These are phyloP conservation scores for Candida smagusa DNA, from an alignment of 1,139 yeast genomes.

Conservation along the genomic window DNA sequence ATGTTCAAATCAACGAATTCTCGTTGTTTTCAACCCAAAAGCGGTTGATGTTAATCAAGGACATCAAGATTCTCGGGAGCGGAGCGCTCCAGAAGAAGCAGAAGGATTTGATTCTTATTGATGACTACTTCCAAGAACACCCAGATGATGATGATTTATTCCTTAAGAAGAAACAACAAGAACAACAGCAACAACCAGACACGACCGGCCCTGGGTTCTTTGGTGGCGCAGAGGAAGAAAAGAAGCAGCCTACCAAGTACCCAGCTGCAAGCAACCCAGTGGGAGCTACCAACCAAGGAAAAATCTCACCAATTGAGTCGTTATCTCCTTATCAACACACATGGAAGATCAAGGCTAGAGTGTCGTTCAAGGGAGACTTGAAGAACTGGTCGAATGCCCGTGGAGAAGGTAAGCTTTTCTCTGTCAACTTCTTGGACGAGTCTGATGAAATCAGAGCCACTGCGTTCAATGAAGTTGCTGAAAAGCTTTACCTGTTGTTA, in stretches of 20 bases:
- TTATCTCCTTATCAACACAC: conserved; percentile 86
- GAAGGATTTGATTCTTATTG: conserved; percentile 40
- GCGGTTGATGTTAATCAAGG: conserved; percentile 54
- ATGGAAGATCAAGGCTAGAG: conserved; percentile 94
- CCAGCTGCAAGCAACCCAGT: conserved; percentile 16
- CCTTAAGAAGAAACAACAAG: conserved; percentile 15
- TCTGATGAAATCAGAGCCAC: conserved; percentile 96
- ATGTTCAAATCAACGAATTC: conserved; percentile 38
- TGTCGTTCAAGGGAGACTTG: conserved; percentile 81
- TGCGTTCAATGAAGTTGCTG: conserved; percentile 87
- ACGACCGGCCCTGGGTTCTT: conserved; percentile 8
- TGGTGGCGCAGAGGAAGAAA: conserved; percentile 5
- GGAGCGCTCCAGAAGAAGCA: conserved; percentile 39
- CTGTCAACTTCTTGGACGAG: conserved; percentile 85
- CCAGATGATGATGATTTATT: conserved; percentile 48
- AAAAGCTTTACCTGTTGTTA: conserved; percentile 65
- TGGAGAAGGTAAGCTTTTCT: conserved; percentile 89
- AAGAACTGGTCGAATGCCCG: conserved; percentile 83
- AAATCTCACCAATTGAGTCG: conserved; percentile 74
- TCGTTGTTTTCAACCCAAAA: conserved; percentile 49
- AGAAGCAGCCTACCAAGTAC: conserved; percentile 7
- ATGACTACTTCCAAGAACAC: conserved; percentile 51
- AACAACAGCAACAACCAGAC: conserved; percentile 1
- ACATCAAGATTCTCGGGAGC: conserved; percentile 43
- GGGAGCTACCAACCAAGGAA: conserved; percentile 12